phyloP scores from a whole-genome alignment of 176 grass and related monocot species.

The Poa annua region DNA sequence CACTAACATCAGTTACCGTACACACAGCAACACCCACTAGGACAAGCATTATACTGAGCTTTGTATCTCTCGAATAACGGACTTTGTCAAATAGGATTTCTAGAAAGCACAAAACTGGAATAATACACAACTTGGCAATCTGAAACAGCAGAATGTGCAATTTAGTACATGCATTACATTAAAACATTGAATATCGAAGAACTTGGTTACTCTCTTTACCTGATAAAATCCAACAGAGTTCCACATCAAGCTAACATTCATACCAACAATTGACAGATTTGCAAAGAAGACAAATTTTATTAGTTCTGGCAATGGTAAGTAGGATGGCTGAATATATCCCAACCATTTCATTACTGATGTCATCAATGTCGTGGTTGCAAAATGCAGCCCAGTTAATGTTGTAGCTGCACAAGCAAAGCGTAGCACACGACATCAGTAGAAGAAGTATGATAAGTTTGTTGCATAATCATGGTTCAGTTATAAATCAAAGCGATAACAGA shows the following conservation, averaged over 20 bases:
- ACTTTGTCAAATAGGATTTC: slow-evolving; percentile 59
- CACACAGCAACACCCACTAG: slow-evolving; percentile 53
- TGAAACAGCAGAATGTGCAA: slow-evolving; percentile 17
- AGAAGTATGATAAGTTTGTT: neutral
- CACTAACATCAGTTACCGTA: slow-evolving; percentile 56
- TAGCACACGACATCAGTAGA: slow-evolving; percentile 16
- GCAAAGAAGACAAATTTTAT: slow-evolving; percentile 39
- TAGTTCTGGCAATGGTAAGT: slow-evolving; percentile 39
- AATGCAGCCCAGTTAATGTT: slow-evolving; percentile 38
- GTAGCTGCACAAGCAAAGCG: slow-evolving; percentile 27
- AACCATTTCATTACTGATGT: slow-evolving; percentile 41
- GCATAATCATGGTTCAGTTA: slow-evolving; percentile 1
- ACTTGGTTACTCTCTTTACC: slow-evolving; percentile 12
- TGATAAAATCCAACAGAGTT: slow-evolving; percentile 44
- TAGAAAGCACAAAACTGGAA: slow-evolving; percentile 50
- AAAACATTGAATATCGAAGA: neutral
- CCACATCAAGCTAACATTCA: slow-evolving; percentile 45
- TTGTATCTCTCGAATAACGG: slow-evolving; percentile 52
- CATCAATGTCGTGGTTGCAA: slow-evolving; percentile 37
- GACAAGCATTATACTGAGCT: slow-evolving; percentile 64
- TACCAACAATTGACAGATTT: slow-evolving; percentile 40
- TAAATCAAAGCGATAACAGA: neutral
- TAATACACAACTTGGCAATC: slow-evolving; percentile 39
- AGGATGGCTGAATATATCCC: slow-evolving; percentile 37
- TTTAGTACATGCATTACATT: slow-evolving; percentile 22